A percentile compares a stretch with the other conserved stretches of the same genome.
phyloP scores from a whole-genome alignment of 208 protist species.

The Leishmania major region DNA sequence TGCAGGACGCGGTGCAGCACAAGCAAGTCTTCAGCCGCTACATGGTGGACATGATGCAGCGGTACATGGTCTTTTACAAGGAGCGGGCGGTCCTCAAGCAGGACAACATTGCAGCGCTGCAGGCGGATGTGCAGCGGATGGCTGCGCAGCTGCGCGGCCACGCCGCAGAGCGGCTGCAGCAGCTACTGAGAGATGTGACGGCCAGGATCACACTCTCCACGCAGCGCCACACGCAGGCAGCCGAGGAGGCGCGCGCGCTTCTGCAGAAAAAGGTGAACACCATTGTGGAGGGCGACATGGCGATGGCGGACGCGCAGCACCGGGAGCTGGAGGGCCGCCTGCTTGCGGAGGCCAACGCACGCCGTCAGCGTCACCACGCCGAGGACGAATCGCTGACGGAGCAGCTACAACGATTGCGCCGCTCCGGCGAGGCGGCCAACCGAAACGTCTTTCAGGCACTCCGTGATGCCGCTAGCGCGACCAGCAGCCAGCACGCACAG shows the following conservation, averaged over 20 bases:
- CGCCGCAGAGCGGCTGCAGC: constrained; percentile 27
- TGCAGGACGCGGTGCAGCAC: constrained; percentile 44
- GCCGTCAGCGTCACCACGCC: constrained; percentile 42
- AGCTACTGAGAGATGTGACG: constrained; percentile 33
- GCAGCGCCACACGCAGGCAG: constrained; percentile 13
- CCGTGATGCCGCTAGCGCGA: constrained; percentile 4
- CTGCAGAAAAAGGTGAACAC: constrained; percentile 34
- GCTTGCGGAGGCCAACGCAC: constrained; percentile 36
- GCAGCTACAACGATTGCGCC: constrained; percentile 47
- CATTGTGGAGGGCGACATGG: constrained; percentile 41
- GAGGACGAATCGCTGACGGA: constrained; percentile 44
- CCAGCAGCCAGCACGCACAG: constrained; percentile 6
- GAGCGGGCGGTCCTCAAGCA: constrained; percentile 39
- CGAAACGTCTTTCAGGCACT: constrained; percentile 15
- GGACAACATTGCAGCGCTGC: constrained; percentile 37
- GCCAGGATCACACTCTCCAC: constrained; percentile 27
- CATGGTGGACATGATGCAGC: constrained; percentile 41
- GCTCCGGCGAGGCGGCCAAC: constrained; percentile 20
- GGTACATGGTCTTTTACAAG: constrained; percentile 50
- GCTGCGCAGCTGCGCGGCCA: constrained; percentile 25
- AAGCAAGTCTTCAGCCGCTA: constrained; percentile 44
- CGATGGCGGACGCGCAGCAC: constrained; percentile 33
- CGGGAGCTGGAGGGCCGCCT: constrained; percentile 47
- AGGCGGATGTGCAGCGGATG: constrained; percentile 26
- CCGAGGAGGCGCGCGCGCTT: constrained; percentile 20